These are phyloP conservation scores for Eutypa lata DNA, from an alignment of 2,329 filamentous ascomycete genomes.

Conservation along the genomic window DNA sequence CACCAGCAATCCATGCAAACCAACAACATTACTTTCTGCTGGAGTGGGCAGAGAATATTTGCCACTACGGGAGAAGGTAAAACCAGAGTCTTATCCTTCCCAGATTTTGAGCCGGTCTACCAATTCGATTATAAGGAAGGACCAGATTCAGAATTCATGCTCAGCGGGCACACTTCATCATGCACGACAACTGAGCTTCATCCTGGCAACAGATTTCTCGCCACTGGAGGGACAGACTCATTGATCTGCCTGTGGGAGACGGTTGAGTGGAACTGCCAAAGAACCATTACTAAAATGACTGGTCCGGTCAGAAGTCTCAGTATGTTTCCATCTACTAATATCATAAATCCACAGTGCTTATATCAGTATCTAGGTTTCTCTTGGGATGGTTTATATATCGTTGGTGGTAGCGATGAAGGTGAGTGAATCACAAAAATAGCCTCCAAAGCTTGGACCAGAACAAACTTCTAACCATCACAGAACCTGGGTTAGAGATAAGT, in stretches of 20 bases:
- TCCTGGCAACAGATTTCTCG: slow-evolving; percentile 67
- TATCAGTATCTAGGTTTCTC: slow-evolving; percentile 57
- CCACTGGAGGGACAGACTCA: slow-evolving; percentile 72
- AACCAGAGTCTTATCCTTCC: slow-evolving; percentile 68
- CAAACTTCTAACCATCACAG: slow-evolving; percentile 27
- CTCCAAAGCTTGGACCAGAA: background rate
- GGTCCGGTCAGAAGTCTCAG: slow-evolving; percentile 68
- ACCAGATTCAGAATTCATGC: slow-evolving; percentile 50
- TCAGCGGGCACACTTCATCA: slow-evolving; percentile 71
- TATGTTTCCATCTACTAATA: slow-evolving; percentile 31
- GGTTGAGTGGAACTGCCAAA: slow-evolving; percentile 70
- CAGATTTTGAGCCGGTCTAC: slow-evolving; percentile 56
- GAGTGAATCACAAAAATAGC: slow-evolving; percentile 16
- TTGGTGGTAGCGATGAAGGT: slow-evolving; percentile 72
- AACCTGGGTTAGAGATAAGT: slow-evolving; percentile 63
- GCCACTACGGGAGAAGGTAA: slow-evolving; percentile 69
- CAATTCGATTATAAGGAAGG: slow-evolving; percentile 44
- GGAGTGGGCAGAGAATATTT: slow-evolving; percentile 68
- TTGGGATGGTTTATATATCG: slow-evolving; percentile 73
- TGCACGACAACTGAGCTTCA: slow-evolving; percentile 68
- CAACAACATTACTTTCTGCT: slow-evolving; percentile 73
- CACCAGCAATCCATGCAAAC: slow-evolving; percentile 63
- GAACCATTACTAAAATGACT: slow-evolving; percentile 66
- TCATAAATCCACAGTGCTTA: slow-evolving; percentile 15
- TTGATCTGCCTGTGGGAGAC: slow-evolving; percentile 78